A percentile compares a stretch with the other conserved stretches of the same genome.
Evolutionary conservation across 2,329 filamentous ascomycete genomes (phyloP).

Genomic region (Phaeophleospora eucalypticola): DNA sequence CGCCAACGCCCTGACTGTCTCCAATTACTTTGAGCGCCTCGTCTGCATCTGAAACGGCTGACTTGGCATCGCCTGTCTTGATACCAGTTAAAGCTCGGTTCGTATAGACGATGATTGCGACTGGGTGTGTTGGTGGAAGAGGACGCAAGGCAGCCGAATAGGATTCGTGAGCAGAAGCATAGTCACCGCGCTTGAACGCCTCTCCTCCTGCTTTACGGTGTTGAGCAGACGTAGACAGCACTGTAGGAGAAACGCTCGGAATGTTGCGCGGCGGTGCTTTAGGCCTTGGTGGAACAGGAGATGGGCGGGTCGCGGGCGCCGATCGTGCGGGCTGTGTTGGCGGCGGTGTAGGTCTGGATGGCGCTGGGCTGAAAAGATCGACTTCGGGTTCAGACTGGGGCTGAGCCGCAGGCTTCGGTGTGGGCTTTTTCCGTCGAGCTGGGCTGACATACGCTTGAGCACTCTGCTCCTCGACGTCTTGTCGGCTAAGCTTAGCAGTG

Average conservation of each 20-base stretch:
- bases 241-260: slow-evolving; percentile 64
- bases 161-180: slow-evolving; percentile 74
- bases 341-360: slow-evolving; percentile 9
- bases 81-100: slow-evolving; percentile 87
- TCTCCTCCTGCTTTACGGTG: slow-evolving; percentile 77
- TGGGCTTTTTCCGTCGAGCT: slow-evolving; percentile 69
- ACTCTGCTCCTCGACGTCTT: slow-evolving; percentile 73
- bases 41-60: slow-evolving; percentile 80
- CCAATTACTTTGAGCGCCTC: slow-evolving; percentile 77
- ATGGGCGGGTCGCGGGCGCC: slow-evolving; percentile 32
- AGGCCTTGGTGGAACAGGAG: slow-evolving; percentile 41
- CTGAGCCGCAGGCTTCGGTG: slow-evolving; percentile 36
- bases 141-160: slow-evolving; percentile 74
- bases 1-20: slow-evolving; percentile 69
- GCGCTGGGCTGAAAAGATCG: slow-evolving; percentile 33
- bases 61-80: slow-evolving; percentile 88
- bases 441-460: slow-evolving; percentile 84
- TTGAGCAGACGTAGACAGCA: slow-evolving; percentile 69
- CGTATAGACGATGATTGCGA: slow-evolving; percentile 82
- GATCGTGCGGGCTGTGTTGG: slow-evolving; percentile 8
- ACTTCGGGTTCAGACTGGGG: slow-evolving; percentile 28
- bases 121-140: slow-evolving; percentile 73
- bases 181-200: slow-evolving; percentile 93
- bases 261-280: slow-evolving; percentile 55
- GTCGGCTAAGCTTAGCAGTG: slow-evolving; percentile 61